These are phyloP conservation scores for Stentor coeruleus DNA, from an alignment of 73 alveolate species.

Conservation along the genomic window DNA sequence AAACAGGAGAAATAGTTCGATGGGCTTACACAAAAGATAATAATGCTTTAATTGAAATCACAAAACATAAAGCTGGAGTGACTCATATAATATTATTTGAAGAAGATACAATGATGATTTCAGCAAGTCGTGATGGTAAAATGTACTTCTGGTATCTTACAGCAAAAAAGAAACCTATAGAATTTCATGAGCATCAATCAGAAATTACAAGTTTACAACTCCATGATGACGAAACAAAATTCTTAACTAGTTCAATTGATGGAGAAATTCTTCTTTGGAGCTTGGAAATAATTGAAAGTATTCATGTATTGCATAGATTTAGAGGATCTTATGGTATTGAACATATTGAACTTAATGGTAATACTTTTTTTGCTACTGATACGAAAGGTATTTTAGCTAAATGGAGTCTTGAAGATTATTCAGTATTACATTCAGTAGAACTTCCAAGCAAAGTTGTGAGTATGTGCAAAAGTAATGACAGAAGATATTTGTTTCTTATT, in stretches of 20 bases:
- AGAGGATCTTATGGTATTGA: background rate
- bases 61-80: background rate
- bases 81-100: no score
- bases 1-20: background rate
- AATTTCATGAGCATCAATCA: background rate
- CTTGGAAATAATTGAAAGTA: background rate
- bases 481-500: no score
- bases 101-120: background rate
- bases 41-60: background rate
- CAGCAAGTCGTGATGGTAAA: background rate
- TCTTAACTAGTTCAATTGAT: background rate
- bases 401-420: background rate
- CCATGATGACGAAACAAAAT: background rate
- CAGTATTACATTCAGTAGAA: background rate
- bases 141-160: background rate
- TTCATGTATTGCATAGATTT: background rate
- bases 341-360: background rate
- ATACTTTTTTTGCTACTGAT: background rate
- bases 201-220: background rate
- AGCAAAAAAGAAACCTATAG: background rate
- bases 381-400: background rate
- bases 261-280: background rate
- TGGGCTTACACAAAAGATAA: background rate
- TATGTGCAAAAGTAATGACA: background rate
- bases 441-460: background rate